These are phyloP conservation scores for Sugiyamaella marilandica DNA, from an alignment of 805 yeast species.

Conservation along the genomic window DNA sequence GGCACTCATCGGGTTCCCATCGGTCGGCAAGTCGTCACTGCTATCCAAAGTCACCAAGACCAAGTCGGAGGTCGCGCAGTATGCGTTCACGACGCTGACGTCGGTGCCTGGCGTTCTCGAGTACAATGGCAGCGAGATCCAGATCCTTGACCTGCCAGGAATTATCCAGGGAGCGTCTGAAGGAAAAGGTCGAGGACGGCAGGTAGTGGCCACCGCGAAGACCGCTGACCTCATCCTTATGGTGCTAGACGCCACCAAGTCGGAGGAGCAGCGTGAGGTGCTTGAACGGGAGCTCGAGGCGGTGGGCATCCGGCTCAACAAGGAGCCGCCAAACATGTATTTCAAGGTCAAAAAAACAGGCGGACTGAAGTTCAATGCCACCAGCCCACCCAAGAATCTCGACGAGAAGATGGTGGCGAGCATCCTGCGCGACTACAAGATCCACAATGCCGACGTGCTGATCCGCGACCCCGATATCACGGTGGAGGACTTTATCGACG, in stretches of 20 bases:
- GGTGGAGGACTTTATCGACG: slow-evolving; percentile 89
- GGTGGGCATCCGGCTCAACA: slow-evolving; percentile 88
- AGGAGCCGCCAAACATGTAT: slow-evolving; percentile 71
- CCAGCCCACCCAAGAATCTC: slow-evolving; percentile 74
- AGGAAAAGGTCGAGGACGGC: slow-evolving; percentile 97
- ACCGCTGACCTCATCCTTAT: slow-evolving; percentile 89
- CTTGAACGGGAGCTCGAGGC: slow-evolving; percentile 86
- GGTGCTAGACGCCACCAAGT: slow-evolving; percentile 95
- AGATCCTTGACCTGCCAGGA: slow-evolving; percentile 96
- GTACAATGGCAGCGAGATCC: slow-evolving; percentile 95
- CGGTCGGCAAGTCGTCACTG: slow-evolving; percentile 94
- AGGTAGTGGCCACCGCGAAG: slow-evolving; percentile 92
- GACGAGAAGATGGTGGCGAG: slow-evolving; percentile 75
- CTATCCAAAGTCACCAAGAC: slow-evolving; percentile 87
- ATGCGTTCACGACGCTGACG: slow-evolving; percentile 92
- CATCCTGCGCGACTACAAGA: slow-evolving; percentile 76
- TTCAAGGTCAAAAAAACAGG: slow-evolving; percentile 81
- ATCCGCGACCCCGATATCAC: slow-evolving; percentile 85
- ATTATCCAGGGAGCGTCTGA: slow-evolving; percentile 94
- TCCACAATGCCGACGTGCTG: slow-evolving; percentile 91
- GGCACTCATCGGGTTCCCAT: slow-evolving; percentile 93
- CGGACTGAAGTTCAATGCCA: slow-evolving; percentile 79
- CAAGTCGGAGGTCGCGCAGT: slow-evolving; percentile 89
- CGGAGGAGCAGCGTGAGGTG: slow-evolving; percentile 80
- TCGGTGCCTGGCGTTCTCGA: slow-evolving; percentile 95